Conservation (phyloP, 352 stramenopile species). For the Globisporangium parvum region DNA sequence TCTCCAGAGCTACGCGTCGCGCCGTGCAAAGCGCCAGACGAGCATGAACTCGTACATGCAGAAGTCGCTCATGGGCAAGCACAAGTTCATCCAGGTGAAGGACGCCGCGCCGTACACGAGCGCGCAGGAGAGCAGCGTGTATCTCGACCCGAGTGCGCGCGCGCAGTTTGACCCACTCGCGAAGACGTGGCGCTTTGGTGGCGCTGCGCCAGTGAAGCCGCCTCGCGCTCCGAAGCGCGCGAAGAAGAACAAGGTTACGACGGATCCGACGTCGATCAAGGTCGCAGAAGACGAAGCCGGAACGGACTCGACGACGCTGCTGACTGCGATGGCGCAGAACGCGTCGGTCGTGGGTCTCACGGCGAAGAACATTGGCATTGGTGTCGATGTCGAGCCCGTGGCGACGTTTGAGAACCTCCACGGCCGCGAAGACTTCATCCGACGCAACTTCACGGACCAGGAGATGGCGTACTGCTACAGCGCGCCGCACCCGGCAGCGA, state of each 20-base stretch:
- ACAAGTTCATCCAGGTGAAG: constrained; percentile 77
- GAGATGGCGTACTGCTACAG: constrained; percentile 85
- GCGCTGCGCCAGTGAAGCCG: constrained; percentile 25
- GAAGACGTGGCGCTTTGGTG: constrained; percentile 72
- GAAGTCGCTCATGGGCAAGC: constrained; percentile 70
- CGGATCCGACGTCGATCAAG: neutral
- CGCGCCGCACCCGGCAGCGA: constrained; percentile 70
- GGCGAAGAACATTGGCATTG: constrained; percentile 50
- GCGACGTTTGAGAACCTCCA: constrained; percentile 77
- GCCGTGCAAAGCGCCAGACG: constrained; percentile 41
- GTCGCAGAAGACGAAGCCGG: constrained; percentile 6
- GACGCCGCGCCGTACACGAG: constrained; percentile 72
- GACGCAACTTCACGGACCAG: constrained; percentile 85
- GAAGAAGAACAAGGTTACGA: constrained; percentile 3
- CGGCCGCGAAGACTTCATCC: constrained; percentile 77
- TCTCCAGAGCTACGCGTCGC: too few species aligned
- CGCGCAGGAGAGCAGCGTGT: constrained; percentile 79
- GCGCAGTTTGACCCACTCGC: constrained; percentile 61
- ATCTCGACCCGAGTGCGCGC: constrained; percentile 76
- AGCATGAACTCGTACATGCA: constrained; percentile 78
- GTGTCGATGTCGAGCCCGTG: constrained; percentile 81
- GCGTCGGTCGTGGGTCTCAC: constrained; percentile 39
- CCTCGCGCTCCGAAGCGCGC: constrained; percentile 34
- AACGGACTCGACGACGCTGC: constrained; percentile 32
- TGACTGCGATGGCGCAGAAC: constrained; percentile 53